Evolutionary conservation across 805 yeast species (phyloP), one percentile per base, ranked within the genome.

Genomic region (Ogataea nakhonphanomensis): DNA sequence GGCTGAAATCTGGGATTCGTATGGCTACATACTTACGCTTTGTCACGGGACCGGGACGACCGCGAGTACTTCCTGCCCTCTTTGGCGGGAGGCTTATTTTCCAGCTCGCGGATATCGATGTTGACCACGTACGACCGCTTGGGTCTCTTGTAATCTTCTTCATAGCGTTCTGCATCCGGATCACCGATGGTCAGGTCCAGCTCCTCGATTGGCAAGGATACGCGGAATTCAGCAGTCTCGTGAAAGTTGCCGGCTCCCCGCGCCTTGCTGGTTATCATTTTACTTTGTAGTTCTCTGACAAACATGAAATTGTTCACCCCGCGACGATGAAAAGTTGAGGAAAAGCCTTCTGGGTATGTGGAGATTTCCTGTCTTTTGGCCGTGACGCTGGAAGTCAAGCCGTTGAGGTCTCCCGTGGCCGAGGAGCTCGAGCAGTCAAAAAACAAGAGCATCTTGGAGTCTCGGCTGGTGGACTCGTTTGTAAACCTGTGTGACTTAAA

Each of bases 241-340:
- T 45, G 53, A 14, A 58, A 61, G 26, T 40, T 45, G 2, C 51
- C 46, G n/a, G 51, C 40, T 2, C 54, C 57, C 13, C 53, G 38
- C 15, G 60, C 49, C 37, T 68, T 69, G 14, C 65, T 66, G 10
- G 71, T 61, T 13, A 70, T 65, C 50, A 71, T 60, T 44, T 71
- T 71, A 25, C 72, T 65, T 43, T 71, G 77, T 22, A 72, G 52
- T 45, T 72, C 77, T 42, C 76, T 57, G 3, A 71, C 74, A 58
- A 71, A 72, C 76, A 72, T 71, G 46, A 72, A 72, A 46, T 69
- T 69, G 42, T 70, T 71, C n/a, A 61, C 61, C 3, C 74, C 74
- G 33, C 76, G 53, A 33, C 67, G 61, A 50, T 72, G 73, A 50
- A 72, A 71, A 5, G 76, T 72, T 1, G 76, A 71, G 2, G 75